These are phyloP conservation scores for Ustilago loliicola DNA, from an alignment of 1,284 basidiomycete genomes.

Conservation along the genomic window DNA sequence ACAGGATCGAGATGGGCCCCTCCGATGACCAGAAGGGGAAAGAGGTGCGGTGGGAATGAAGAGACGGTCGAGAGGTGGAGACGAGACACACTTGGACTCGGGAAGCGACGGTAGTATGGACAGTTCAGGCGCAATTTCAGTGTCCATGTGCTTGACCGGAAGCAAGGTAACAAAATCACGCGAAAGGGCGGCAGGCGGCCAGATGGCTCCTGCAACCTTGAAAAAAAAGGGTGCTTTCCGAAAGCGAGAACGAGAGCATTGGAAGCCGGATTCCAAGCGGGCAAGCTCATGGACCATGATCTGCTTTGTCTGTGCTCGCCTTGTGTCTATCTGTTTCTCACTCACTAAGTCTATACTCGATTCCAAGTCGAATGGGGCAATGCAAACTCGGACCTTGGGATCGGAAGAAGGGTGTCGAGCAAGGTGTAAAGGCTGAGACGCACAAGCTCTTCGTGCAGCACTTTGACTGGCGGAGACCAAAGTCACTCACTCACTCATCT, in stretches of 20 bases:
- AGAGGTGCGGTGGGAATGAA: slow-evolving; percentile 16
- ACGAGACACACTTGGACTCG: not conserved
- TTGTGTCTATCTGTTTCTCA: not conserved
- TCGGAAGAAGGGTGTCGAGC: not conserved
- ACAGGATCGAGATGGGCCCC: slow-evolving; percentile 5
- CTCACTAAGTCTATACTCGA: not conserved
- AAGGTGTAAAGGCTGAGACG: not conserved
- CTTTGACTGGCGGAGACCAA: slow-evolving; percentile 5
- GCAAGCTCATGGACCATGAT: no score
- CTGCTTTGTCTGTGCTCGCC: not conserved
- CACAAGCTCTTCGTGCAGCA: slow-evolving; percentile 12
- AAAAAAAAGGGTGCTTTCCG: not conserved
- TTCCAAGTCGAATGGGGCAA: not conserved
- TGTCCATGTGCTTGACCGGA: not conserved
- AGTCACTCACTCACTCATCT: slow-evolving; percentile 21
- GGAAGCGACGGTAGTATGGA: not conserved
- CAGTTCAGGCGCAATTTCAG: not conserved
- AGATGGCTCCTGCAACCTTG: not conserved
- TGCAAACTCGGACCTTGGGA: not conserved
- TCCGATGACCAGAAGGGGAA: slow-evolving; percentile 13
- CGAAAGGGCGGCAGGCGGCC: not conserved
- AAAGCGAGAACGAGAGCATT: not conserved
- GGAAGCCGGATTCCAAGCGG: slow-evolving; percentile 9
- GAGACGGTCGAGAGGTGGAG: slow-evolving; percentile 2
- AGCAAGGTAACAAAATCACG: not conserved